phyloP scores from a whole-genome alignment of 1,284 basidiomycete genomes.

The Microbotryum intermedium region DNA sequence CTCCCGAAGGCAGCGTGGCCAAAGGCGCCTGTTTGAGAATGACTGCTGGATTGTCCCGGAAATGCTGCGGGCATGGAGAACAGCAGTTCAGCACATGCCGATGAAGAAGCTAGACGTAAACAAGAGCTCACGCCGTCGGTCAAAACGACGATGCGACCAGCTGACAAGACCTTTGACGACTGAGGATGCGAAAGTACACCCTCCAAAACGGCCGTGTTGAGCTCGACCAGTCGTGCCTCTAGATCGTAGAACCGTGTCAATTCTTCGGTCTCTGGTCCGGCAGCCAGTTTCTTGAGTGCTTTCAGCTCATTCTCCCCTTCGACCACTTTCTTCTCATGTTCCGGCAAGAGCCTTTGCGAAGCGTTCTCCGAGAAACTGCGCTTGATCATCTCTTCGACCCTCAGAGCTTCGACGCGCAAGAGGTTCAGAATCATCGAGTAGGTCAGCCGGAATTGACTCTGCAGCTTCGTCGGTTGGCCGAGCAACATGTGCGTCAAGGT shows the following conservation, averaged over 20 bases:
- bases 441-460: conserved; percentile 93
- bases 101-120: background rate
- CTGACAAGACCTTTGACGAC: conserved; percentile 57
- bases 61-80: conserved; percentile 53
- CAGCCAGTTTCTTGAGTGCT: conserved; percentile 58
- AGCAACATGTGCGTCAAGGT: conserved; percentile 83
- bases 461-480: conserved; percentile 81
- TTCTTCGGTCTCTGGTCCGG: conserved; percentile 44
- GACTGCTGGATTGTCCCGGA: conserved; percentile 63
- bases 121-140: conserved; percentile 59
- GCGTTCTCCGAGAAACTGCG: conserved; percentile 97
- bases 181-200: conserved; percentile 57
- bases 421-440: conserved; percentile 99
- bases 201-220: conserved; percentile 59
- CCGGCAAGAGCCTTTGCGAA: conserved; percentile 81
- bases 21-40: conserved; percentile 61
- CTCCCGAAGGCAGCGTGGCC: conserved; percentile 43
- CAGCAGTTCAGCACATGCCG: background rate
- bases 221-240: conserved; percentile 56
- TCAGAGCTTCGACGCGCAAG: conserved; percentile 86
- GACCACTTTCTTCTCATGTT: conserved; percentile 78
- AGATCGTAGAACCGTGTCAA: conserved; percentile 71
- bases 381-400: conserved; percentile 99
- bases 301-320: conserved; percentile 67
- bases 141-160: conserved; percentile 75